Conservation (phyloP, 345 rosid species). For the Mallotus nudiflorus region DNA sequence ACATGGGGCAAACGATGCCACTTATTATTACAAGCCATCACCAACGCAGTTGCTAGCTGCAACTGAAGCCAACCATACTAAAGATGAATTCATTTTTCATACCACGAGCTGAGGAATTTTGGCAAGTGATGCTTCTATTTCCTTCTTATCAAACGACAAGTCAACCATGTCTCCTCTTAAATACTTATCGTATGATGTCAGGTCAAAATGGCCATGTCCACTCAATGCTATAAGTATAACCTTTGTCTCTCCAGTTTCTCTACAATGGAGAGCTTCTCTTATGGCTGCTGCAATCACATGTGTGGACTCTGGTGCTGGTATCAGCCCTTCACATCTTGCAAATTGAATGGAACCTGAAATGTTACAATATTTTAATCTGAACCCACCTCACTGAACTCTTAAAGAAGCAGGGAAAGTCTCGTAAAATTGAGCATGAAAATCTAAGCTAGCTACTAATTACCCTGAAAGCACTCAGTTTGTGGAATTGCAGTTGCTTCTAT, state of each 20-base stretch:
- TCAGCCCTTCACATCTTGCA: slow-evolving; percentile 84
- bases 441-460: too few species aligned
- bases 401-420: neutral
- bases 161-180: slow-evolving; percentile 74
- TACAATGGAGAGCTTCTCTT: slow-evolving; percentile 80
- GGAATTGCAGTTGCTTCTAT: slow-evolving; percentile 90
- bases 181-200: slow-evolving; percentile 74
- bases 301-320: slow-evolving; percentile 92
- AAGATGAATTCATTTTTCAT: slow-evolving; percentile 18
- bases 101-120: slow-evolving; percentile 55
- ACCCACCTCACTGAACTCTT: neutral
- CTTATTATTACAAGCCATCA: too few species aligned
- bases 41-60: too few species aligned
- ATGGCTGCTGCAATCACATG: slow-evolving; percentile 94
- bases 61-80: too few species aligned
- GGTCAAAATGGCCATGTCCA: slow-evolving; percentile 97
- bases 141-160: slow-evolving; percentile 68
- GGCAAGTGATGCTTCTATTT: slow-evolving; percentile 56
- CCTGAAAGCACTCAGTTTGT: slow-evolving; percentile 80
- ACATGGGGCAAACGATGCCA: too few species aligned
- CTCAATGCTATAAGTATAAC: slow-evolving; percentile 92
- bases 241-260: slow-evolving; percentile 74
- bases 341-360: slow-evolving; percentile 81
- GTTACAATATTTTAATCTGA: too few species aligned
- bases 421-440: neutral